Base-by-base conservation (phyloP, 306 rosid genomes). In the Gastrolobium bilobum region DNA sequence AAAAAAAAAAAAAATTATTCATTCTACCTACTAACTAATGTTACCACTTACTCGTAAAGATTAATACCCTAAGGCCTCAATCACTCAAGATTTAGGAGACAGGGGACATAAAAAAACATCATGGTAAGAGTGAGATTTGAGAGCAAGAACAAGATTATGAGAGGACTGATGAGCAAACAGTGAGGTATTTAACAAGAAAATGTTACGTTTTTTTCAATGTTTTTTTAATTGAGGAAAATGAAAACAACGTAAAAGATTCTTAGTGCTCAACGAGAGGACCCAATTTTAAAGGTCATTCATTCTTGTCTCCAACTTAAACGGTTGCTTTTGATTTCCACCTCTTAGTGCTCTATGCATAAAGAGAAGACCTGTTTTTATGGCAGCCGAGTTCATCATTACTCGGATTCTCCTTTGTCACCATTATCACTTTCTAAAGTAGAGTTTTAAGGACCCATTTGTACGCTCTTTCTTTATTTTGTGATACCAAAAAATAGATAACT, bases 331-430 rank as follows among this genome's bases (percentile, higher is more conserved):
- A 80, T 87, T 84, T 82, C 89, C 95, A 88, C 89, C 81, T 64
- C 85, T 78, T 43, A 59, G 83, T 88, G 88, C 87, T 82, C 81
- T 84, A 82, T 84, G 78, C 77, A 82, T 75, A 85, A 83, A 89
- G 84, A 73, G 73, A 82, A 82, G 64, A 4, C 77, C 84, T 69
- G 59, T 30, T 82, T 78, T 84, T 73, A 53, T 85, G 91, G 90
- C 91, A 87, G 98, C 92, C 50, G 70, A 70, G 80, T 87, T 87
- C 95, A 92, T 94, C 88, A 92, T 94, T 86, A 73, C 90, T 46
- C 8, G 76, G 85, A 74, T 74, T 66, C 85, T 72, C 78, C 75
- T 77, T 85, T 94, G 84, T 83, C 87, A 83, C 93, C 94, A 85
- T 68, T 86, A 85, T 78, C 90, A 46, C 78, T 84, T 72, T 50